Evolutionary conservation across 257 asterid species (phyloP), one percentile per base, ranked within the genome.

Genomic region (Nicotiana sylvestris): DNA sequence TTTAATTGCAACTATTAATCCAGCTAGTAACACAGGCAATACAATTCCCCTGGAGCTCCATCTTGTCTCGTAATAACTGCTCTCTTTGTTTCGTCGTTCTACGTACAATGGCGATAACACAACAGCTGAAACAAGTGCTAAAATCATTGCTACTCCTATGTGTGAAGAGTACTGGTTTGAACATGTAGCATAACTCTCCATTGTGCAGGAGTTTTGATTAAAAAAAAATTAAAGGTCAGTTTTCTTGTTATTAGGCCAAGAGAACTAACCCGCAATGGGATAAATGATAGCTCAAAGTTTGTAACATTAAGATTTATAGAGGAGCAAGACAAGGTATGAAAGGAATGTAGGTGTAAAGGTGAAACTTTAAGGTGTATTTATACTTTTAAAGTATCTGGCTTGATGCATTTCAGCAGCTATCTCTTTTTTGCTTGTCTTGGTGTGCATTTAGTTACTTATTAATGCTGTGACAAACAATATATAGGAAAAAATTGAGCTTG

Each of bases 31-130:
- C 61, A 85, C 89, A 1, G 95, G 94, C 72, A 92, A 83, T 85
- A 94, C 92, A 11, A 92, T 80, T 30, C 93, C 89, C 3, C 97
- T 84, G 21, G 91, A 88, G 82, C 96, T 89, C 97, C 98, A 91
- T 84, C 90, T 85, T 1, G 83, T 64, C 65, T 90, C 92, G 18
- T 74, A 76, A 15, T 76, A 51, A 29, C 83, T 66, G 68, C 81
- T 85, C 82, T 86, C 56, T 17, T 88, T 88, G 4, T 84, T 88
- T 74, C 76, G 87, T 82, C 86, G 66, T 74, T 72, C 90, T 10
- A 85, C 78, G 81, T 91, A 92, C 55, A 94, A 76, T 0, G 98
- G 97, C 3, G 97, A 93, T 30, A 94, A 93, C 51, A 91, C 76
- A 25, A 93, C 30, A 3, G 97, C 94, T 0, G 92, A 84, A 15